Percentiles rank a stretch among this genome's conserved stretches.
These are phyloP conservation scores for Geum urbanum DNA, from an alignment of 306 rosid species.

Conservation along the genomic window DNA sequence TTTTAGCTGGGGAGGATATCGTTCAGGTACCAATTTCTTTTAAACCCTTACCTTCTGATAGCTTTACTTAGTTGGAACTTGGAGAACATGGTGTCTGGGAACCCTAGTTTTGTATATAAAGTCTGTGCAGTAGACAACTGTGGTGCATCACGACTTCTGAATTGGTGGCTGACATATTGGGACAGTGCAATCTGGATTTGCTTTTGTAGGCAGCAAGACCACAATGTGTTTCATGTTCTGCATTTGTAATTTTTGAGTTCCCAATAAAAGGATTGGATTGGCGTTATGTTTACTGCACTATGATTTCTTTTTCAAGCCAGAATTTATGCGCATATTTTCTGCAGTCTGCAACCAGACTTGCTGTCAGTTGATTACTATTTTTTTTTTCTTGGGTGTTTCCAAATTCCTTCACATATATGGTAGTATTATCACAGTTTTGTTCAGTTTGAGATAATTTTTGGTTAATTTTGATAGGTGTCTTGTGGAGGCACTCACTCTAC, in stretches of 20 bases:
- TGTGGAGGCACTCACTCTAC: slow-evolving; percentile 99
- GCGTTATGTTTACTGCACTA: not conserved
- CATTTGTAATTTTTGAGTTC: too few relatives aligned
- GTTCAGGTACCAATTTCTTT: slow-evolving; percentile 59
- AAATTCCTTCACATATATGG: not conserved
- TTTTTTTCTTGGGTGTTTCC: not conserved
- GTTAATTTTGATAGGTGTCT: slow-evolving; percentile 53
- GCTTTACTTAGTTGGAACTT: not conserved
- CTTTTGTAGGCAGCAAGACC: not conserved
- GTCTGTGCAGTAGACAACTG: not conserved
- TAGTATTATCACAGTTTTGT: not conserved
- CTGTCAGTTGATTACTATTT: not conserved
- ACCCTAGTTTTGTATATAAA: not conserved
- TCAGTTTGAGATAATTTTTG: not conserved
- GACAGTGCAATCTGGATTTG: too few relatives aligned
- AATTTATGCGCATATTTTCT: not conserved
- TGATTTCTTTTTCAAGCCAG: not conserved
- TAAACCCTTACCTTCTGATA: not conserved
- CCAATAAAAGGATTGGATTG: too few relatives aligned
- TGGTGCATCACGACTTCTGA: too few relatives aligned
- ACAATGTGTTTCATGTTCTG: too few relatives aligned
- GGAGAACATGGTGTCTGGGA: not conserved
- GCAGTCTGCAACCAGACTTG: not conserved
- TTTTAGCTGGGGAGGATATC: slow-evolving; percentile 82
- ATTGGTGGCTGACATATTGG: too few relatives aligned